A percentile compares a stretch with the other conserved stretches of the same genome.
Conservation (phyloP, 176 grass and related monocot genomes). For the Oropetium thomaeum region DNA sequence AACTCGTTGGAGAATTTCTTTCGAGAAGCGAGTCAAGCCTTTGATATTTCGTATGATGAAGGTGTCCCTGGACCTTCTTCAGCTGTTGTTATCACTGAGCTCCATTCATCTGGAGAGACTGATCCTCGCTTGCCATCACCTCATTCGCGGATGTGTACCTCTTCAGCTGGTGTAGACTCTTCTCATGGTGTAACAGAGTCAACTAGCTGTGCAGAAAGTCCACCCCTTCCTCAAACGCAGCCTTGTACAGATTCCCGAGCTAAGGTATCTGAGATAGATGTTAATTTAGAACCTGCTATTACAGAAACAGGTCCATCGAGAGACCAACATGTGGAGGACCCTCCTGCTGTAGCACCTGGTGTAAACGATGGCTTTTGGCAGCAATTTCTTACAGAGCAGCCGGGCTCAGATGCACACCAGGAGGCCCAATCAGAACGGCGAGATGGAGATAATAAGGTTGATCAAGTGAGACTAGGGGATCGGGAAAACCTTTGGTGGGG, state of each 20-base stretch:
- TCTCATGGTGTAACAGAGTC: conserved; percentile 58
- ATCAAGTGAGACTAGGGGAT: conserved; percentile 34
- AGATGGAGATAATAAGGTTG: conserved; percentile 40
- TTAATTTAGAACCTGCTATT: conserved; percentile 73
- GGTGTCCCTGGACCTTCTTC: conserved; percentile 43
- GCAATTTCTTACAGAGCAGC: conserved; percentile 90
- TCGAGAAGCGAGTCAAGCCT: conserved; percentile 61
- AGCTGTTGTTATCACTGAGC: conserved; percentile 55
- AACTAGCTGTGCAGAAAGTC: conserved; percentile 57
- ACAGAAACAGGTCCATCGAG: conserved; percentile 54
- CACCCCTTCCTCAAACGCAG: conserved; percentile 41
- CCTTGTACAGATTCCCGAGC: conserved; percentile 32
- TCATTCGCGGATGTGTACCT: conserved; percentile 32
- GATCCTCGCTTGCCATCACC: conserved; percentile 29
- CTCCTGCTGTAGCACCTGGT: conserved; percentile 31
- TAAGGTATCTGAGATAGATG: conserved; percentile 82
- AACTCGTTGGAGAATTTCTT: conserved; percentile 83
- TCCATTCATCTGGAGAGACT: conserved; percentile 68
- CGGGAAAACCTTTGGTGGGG: conserved; percentile 44
- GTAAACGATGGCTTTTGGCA: conserved; percentile 89
- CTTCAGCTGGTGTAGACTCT: conserved; percentile 52
- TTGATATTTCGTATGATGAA: conserved; percentile 60
- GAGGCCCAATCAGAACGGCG: conserved; percentile 75
- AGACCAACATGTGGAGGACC: conserved; percentile 33
- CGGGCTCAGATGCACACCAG: conserved; percentile 52